Evolutionary conservation across 768 basidiomycete genomes (phyloP).

Genomic region (Roridomyces roridus): DNA sequence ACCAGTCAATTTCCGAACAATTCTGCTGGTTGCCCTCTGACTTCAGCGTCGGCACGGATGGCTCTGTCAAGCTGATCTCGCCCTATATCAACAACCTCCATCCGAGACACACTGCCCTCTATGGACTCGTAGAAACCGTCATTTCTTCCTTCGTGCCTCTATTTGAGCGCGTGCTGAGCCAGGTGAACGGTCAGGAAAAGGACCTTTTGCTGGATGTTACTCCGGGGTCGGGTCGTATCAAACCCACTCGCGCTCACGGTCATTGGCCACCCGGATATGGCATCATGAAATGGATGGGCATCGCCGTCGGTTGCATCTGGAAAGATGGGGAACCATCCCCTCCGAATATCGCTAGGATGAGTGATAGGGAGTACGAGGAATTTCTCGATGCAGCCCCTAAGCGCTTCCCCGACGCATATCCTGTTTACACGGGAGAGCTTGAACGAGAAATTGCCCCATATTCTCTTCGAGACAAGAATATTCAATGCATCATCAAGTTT

Average conservation of each 20-base stretch:
- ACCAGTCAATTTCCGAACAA: background rate
- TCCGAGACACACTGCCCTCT: slow-evolving; percentile 19
- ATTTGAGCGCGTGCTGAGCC: slow-evolving; percentile 30
- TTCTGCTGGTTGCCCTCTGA: slow-evolving; percentile 11
- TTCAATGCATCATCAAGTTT: slow-evolving; percentile 43
- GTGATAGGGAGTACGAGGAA: no score
- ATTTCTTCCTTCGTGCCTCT: slow-evolving; percentile 28
- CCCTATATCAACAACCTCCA: slow-evolving; percentile 35
- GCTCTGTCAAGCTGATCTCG: slow-evolving; percentile 13
- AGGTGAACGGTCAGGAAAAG: no score
- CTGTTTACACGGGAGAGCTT: slow-evolving; percentile 9
- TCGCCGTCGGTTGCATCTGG: slow-evolving; percentile 1
- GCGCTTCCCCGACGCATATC: slow-evolving; percentile 4
- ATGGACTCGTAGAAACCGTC: slow-evolving; percentile 19
- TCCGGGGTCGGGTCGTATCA: no score
- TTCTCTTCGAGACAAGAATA: slow-evolving; percentile 4
- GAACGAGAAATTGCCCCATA: background rate
- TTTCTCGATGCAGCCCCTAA: background rate
- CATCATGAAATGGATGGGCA: no score
- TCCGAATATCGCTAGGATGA: no score
- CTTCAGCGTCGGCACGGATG: slow-evolving; percentile 1
- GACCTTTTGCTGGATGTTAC: no score
- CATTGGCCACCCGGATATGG: no score
- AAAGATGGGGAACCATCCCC: background rate
- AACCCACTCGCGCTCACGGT: no score